phyloP scores from a whole-genome alignment of 495 filamentous ascomycete genomes.

The Penicillium verhagenii region DNA sequence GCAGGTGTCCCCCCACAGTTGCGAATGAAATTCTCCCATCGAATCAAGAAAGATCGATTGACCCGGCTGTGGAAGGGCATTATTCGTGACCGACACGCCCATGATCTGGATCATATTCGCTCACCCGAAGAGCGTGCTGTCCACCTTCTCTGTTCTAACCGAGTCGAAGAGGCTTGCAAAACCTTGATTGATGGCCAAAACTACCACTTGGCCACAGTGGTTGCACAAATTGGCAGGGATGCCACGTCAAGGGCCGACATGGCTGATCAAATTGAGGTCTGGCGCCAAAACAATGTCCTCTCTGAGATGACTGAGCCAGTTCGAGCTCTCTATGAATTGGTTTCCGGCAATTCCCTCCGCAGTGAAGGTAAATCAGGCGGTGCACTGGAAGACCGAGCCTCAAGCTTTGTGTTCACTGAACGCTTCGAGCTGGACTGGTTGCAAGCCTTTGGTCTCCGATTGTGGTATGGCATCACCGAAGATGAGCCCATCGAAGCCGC shows the following conservation, averaged over 20 bases:
- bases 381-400: slow-evolving; percentile 70
- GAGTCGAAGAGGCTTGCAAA: slow-evolving; percentile 77
- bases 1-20: slow-evolving; percentile 41
- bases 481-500: slow-evolving; percentile 68
- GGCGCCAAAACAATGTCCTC: slow-evolving; percentile 74
- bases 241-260: slow-evolving; percentile 64
- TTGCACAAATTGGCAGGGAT: slow-evolving; percentile 76
- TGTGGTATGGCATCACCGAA: slow-evolving; percentile 76
- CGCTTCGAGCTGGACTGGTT: slow-evolving; percentile 88
- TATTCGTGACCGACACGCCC: slow-evolving; percentile 47
- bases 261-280: slow-evolving; percentile 73
- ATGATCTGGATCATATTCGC: slow-evolving; percentile 47
- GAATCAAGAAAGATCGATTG: slow-evolving; percentile 54
- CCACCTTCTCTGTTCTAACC: slow-evolving; percentile 71
- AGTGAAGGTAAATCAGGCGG: slow-evolving; percentile 67
- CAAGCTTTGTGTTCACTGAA: slow-evolving; percentile 73
- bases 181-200: slow-evolving; percentile 69
- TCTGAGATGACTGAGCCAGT: slow-evolving; percentile 85
- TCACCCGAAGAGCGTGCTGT: slow-evolving; percentile 81
- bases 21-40: slow-evolving; percentile 41
- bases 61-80: slow-evolving; percentile 46
- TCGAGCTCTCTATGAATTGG: slow-evolving; percentile 83
- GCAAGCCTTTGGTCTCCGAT: slow-evolving; percentile 83
- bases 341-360: slow-evolving; percentile 79
- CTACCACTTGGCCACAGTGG: slow-evolving; percentile 76